phyloP scores from a whole-genome alignment of 2,329 filamentous ascomycete species.

The Atkinsonella hypoxylon region DNA sequence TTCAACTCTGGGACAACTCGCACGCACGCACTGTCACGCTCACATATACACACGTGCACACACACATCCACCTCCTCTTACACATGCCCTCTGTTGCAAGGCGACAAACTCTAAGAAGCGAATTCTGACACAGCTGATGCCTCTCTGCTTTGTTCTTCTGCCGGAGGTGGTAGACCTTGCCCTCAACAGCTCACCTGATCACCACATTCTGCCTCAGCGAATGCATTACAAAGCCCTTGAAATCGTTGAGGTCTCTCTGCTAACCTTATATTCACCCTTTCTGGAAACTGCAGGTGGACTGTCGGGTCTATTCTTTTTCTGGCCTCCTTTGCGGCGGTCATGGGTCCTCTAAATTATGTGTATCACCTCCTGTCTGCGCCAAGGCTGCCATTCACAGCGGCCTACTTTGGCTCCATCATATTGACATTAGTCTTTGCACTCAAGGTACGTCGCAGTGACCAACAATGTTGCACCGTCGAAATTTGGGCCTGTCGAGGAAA shows the following conservation, averaged over 20 bases:
- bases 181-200: background rate
- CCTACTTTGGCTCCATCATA: constrained; percentile 87
- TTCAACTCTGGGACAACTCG: background rate
- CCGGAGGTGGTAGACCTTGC: background rate
- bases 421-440: constrained; percentile 87
- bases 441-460: constrained; percentile 50
- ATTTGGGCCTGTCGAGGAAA: too few species aligned
- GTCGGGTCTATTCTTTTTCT: constrained; percentile 86
- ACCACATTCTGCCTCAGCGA: background rate
- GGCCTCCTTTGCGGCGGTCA: constrained; percentile 83
- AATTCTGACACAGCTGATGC: background rate
- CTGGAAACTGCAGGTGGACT: constrained; percentile 59
- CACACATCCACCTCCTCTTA: background rate
- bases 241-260: constrained; percentile 6
- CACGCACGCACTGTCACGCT: background rate
- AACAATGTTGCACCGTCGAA: too few species aligned
- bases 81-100: background rate
- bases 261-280: constrained; percentile 12
- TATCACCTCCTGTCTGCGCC: constrained; percentile 75
- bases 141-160: background rate
- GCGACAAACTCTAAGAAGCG: background rate
- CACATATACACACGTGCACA: background rate
- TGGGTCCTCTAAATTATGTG: constrained; percentile 76
- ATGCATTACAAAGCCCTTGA: background rate
- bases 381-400: constrained; percentile 81